These are phyloP conservation scores for Clathrus columnatus DNA, from an alignment of 768 basidiomycete genomes.

Conservation along the genomic window DNA sequence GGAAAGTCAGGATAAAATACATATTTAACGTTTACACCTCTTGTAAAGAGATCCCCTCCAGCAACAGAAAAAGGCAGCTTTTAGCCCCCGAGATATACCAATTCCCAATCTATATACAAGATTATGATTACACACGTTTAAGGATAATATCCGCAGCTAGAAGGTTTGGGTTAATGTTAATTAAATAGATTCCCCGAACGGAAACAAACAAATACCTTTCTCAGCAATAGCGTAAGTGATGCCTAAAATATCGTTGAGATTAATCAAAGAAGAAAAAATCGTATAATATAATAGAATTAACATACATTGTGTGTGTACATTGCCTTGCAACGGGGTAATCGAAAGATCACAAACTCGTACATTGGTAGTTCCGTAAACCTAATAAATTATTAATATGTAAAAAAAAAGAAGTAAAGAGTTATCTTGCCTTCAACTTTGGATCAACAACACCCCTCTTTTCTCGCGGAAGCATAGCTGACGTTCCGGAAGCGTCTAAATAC, in stretches of 20 bases:
- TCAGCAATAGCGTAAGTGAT: background rate
- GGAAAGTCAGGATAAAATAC: no score
- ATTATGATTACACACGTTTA: background rate
- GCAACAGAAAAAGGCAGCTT: no score
- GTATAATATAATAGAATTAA: background rate
- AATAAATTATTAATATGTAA: background rate
- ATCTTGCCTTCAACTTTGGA: constrained; percentile 36
- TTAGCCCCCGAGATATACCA: no score
- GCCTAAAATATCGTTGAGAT: background rate
- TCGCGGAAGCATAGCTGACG: constrained; percentile 57
- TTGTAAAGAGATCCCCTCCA: no score
- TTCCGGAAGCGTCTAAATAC: constrained; percentile 35
- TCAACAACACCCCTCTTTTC: constrained; percentile 57
- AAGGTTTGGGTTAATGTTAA: background rate
- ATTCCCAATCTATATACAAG: no score
- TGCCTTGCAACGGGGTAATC: constrained; percentile 36
- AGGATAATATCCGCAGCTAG: background rate
- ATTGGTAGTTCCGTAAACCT: constrained; percentile 47
- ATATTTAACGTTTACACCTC: no score
- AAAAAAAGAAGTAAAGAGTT: background rate
- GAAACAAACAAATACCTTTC: background rate
- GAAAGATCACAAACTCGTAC: constrained; percentile 53
- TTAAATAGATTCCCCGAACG: background rate
- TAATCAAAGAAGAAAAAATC: background rate
- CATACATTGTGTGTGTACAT: background rate